phyloP scores from a whole-genome alignment of 345 rosid genomes.

The Gossypium bickii region DNA sequence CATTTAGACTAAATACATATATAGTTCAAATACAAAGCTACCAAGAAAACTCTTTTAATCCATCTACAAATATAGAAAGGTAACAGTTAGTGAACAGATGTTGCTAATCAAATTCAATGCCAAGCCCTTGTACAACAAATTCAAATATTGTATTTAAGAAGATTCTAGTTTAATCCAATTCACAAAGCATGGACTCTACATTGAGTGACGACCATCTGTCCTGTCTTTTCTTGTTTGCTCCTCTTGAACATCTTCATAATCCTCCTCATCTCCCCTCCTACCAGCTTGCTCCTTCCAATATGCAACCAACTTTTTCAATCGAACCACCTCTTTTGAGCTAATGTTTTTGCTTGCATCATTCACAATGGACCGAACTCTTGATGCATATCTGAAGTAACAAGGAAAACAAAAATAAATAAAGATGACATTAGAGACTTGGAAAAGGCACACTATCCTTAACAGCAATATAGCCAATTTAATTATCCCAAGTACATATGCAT shows the following conservation, averaged over 20 bases:
- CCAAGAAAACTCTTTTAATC: not conserved
- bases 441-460: not conserved
- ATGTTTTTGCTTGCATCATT: constrained; percentile 89
- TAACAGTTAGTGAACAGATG: not conserved
- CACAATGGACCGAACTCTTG: constrained; percentile 82
- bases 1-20: not conserved
- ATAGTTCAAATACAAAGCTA: not conserved
- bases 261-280: constrained; percentile 66
- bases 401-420: not conserved
- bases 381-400: constrained; percentile 58
- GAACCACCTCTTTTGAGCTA: constrained; percentile 77
- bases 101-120: not conserved
- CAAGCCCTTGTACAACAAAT: not conserved
- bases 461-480: not conserved
- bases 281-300: constrained; percentile 96
- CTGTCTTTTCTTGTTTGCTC: constrained; percentile 44
- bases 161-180: not conserved
- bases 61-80: not conserved
- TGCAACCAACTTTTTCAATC: constrained; percentile 74
- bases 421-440: not conserved
- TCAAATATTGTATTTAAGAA: not conserved
- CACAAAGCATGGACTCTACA: constrained; percentile 24
- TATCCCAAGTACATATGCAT: not conserved
- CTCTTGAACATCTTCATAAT: constrained; percentile 76
- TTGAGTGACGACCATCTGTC: constrained; percentile 52